Conservation (phyloP, 2,329 filamentous ascomycete species). For the Geosmithia morbida region DNA sequence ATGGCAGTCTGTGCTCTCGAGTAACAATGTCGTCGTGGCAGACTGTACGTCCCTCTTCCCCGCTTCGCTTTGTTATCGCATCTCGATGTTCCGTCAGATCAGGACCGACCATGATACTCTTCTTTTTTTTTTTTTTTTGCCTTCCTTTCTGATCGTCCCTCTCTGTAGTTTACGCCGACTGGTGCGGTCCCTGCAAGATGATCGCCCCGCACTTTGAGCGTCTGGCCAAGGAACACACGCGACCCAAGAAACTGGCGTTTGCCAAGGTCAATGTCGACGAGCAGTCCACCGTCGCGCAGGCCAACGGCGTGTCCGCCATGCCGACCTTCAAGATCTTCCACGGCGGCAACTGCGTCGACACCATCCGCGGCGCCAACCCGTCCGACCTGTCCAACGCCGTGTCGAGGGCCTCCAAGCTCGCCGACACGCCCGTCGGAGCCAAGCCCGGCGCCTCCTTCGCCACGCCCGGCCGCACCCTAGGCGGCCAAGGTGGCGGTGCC, state of each 20-base stretch:
- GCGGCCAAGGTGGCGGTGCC: constrained; percentile 17
- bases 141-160: too few species aligned
- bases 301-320: constrained; percentile 74
- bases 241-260: constrained; percentile 74
- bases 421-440: constrained; percentile 22
- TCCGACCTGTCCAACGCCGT: constrained; percentile 63
- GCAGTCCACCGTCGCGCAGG: constrained; percentile 61
- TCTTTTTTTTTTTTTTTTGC: too few species aligned
- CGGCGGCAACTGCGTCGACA: constrained; percentile 56
- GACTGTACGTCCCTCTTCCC: constrained; percentile 54
- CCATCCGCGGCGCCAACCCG: constrained; percentile 69
- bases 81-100: too few species aligned
- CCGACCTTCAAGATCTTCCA: constrained; percentile 92
- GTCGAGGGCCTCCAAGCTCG: constrained; percentile 49
- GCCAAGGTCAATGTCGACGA: constrained; percentile 83
- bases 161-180: constrained; percentile 93
- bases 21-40: constrained; percentile 67
- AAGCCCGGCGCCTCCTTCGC: constrained; percentile 28
- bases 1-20: constrained; percentile 57
- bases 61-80: background rate
- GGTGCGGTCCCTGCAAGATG: constrained; percentile 87
- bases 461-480: constrained; percentile 42
- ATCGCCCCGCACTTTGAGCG: constrained; percentile 83
- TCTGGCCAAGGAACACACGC: constrained; percentile 64
- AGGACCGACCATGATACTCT: too few species aligned